Base-by-base conservation (phyloP, 2,329 filamentous ascomycete species). In the Coleophoma cylindrospora region DNA sequence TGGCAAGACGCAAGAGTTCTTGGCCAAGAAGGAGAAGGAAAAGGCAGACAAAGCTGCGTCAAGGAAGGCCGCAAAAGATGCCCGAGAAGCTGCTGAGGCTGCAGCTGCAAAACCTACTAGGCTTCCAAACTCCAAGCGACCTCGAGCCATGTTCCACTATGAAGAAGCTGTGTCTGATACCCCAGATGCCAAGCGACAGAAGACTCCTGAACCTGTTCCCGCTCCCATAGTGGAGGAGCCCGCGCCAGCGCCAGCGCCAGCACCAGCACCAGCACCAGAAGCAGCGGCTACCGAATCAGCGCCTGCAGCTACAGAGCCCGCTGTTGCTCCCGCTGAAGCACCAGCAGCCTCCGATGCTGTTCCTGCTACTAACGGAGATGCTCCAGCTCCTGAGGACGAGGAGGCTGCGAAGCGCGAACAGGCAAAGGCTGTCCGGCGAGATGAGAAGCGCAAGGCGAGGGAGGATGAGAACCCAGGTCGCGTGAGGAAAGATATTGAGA, bases 1-100 rank as follows among this genome's bases (percentile, higher is more conserved):
- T 58, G 89, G 89, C 33, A 87, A 90, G 66, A 89, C 89, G 58
- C 82, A 83, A 58, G 89, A 94, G 61, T 92, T 91, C 60, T 72
- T 94, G 6, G 89, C 87, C 10, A 88, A 89, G 69, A 90, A 89
- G 66, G 88, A 92, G 63, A 87, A 84, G 64, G 87, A 91, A 63
- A 91, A 89, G 74, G 75, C 76, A 5, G 83, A 87, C 53, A 85
- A 81, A 67, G 75, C 76, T 44, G 75, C 73, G 32, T 73, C 76
- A 19, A 81, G 78, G 57, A 87, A 86, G 61, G 76, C 77, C 40
- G 76, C 72, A 19, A 83, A 84, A 59, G 77, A 77, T 34, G 71
- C 69, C 13, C 57, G 54, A 9, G 78, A 84, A 32, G 72, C 69
- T 36, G 63, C 62, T 2, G 76, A 80, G 45, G 65, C 71, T 15